Percentiles rank a stretch among this genome's conserved stretches.
phyloP scores from a whole-genome alignment of 108 stramenopile genomes.

The Nannochloropsis gaditana region DNA sequence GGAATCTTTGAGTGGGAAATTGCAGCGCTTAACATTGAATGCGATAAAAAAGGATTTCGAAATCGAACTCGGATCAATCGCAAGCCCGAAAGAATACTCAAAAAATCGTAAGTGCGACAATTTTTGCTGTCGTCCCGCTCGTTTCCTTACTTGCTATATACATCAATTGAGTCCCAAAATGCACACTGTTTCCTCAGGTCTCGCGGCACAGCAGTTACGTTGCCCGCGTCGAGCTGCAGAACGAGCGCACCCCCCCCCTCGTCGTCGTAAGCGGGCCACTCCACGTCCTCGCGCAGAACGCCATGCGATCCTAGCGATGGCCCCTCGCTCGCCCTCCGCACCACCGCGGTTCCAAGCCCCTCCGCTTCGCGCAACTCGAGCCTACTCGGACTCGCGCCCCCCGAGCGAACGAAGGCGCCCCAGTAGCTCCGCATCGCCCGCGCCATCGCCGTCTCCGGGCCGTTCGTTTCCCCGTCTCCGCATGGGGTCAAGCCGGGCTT shows the following conservation, averaged over 20 bases:
- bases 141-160: conserved; percentile 12
- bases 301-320: background rate
- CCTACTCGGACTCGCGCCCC: background rate
- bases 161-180: background rate
- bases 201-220: background rate
- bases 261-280: background rate
- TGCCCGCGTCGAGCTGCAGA: background rate
- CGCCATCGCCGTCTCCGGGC: background rate
- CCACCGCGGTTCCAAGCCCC: background rate
- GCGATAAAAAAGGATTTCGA: no score
- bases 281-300: background rate
- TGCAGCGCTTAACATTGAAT: no score
- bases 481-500: background rate
- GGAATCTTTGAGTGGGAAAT: no score
- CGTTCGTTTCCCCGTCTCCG: background rate
- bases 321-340: background rate
- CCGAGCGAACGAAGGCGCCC: background rate
- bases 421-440: background rate
- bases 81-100: no score
- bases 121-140: background rate
- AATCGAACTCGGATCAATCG: no score
- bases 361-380: background rate
- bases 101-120: no score
- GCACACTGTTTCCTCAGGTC: background rate
- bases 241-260: background rate